Percentiles rank a stretch among this genome's conserved stretches.
Conservation (phyloP, 345 rosid species). For the Syzygium grande region DNA sequence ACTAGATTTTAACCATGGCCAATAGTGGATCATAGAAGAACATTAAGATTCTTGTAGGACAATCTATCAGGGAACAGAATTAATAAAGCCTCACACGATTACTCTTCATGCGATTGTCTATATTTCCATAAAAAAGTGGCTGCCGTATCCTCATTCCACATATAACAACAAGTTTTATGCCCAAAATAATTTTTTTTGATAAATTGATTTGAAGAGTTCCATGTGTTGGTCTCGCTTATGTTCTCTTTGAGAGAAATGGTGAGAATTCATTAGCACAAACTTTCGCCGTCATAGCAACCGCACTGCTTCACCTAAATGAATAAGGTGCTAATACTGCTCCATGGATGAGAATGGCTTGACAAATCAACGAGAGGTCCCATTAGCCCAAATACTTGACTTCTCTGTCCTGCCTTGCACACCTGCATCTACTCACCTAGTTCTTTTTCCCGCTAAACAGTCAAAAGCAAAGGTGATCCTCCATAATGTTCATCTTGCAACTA, state of each 20-base stretch:
- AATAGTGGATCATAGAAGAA: not conserved
- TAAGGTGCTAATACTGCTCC: not conserved
- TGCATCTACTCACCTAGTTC: not conserved
- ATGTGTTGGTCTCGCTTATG: not conserved
- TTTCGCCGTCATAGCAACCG: not conserved
- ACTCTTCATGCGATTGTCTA: not conserved
- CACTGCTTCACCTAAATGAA: not conserved
- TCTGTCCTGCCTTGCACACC: not conserved
- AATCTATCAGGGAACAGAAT: not conserved
- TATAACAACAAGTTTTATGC: not conserved
- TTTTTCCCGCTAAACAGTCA: not conserved
- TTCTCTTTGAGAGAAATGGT: not conserved
- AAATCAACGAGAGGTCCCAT: not conserved
- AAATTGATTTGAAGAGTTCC: not conserved
- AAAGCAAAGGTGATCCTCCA: not conserved
- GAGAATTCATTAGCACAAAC: not conserved
- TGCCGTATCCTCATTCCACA: not conserved
- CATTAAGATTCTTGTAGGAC: not conserved
- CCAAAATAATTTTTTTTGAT: not conserved
- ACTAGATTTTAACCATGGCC: not conserved
- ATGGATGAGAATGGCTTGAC: not conserved
- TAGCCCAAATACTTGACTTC: not conserved
- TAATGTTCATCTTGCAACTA: not conserved
- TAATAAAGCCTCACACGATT: not conserved
- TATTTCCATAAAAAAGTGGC: not conserved